Conservation (phyloP, 129 eudicot species). For the Cynara cardunculus region DNA sequence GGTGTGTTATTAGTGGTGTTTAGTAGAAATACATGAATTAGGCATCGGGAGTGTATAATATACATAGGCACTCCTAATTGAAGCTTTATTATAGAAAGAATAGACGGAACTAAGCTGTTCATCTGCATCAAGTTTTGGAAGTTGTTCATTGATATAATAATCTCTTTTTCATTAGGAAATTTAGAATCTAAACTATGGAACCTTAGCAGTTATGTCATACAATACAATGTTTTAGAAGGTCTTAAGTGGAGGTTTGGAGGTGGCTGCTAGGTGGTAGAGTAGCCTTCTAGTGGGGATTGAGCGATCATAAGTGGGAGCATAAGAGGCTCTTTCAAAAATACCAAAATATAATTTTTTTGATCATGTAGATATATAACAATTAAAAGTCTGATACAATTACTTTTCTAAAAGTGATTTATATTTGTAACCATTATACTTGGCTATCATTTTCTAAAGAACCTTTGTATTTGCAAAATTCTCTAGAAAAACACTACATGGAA, state of each 20-base stretch:
- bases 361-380: background rate
- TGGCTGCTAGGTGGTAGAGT: background rate
- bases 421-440: slow-evolving; percentile 2
- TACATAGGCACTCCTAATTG: background rate
- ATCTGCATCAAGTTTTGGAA: background rate
- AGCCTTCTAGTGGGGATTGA: background rate
- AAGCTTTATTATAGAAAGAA: background rate
- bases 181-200: background rate
- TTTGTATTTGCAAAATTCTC: background rate
- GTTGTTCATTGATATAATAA: background rate
- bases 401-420: background rate
- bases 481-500: background rate
- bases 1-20: background rate
- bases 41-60: background rate
- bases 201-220: background rate
- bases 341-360: background rate
- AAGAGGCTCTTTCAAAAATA: background rate
- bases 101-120: background rate
- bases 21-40: background rate
- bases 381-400: background rate
- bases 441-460: background rate
- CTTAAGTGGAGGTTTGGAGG: background rate
- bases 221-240: background rate
- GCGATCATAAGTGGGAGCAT: background rate
- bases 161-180: background rate